A percentile compares a stretch with the other conserved stretches of the same genome.
phyloP scores from a whole-genome alignment of 352 stramenopile genomes.

The Phytophthora pini region DNA sequence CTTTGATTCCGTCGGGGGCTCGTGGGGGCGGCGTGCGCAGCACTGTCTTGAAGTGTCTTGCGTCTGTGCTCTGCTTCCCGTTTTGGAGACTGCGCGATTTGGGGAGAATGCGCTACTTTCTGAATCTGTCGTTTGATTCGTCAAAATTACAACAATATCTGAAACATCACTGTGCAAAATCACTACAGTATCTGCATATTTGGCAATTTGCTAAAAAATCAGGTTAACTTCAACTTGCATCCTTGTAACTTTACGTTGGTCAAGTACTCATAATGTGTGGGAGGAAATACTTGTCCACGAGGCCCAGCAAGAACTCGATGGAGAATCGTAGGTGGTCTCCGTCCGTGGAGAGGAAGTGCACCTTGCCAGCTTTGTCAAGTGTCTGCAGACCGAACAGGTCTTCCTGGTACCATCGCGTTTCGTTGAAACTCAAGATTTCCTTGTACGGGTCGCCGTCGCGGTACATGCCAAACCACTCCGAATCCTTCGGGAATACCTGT shows the following conservation, averaged over 20 bases:
- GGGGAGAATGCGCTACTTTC: conserved; percentile 28
- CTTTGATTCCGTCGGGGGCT: conserved; percentile 8
- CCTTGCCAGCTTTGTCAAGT: conserved; percentile 85
- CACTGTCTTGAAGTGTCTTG: conserved; percentile 28
- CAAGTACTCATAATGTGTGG: conserved; percentile 20
- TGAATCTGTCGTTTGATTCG: conserved; percentile 17
- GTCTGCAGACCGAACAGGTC: conserved; percentile 94
- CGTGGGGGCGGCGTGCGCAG: conserved; percentile 7
- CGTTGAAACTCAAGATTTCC: conserved; percentile 85
- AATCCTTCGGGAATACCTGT: conserved; percentile 90
- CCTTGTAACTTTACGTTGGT: not conserved
- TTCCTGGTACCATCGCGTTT: conserved; percentile 93
- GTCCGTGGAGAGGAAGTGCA: conserved; percentile 89
- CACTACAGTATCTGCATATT: conserved; percentile 1
- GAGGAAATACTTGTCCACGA: conserved; percentile 85
- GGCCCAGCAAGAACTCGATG: conserved; percentile 78
- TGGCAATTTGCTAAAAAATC: conserved; percentile 20
- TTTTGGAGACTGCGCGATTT: conserved; percentile 26
- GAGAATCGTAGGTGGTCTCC: conserved; percentile 94
- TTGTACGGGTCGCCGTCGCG: conserved; percentile 74
- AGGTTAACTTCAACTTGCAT: conserved; percentile 4
- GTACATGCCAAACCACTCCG: conserved; percentile 90
- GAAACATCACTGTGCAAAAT: not conserved
- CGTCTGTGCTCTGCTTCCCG: conserved; percentile 19
- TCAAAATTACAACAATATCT: conserved; percentile 21